phyloP scores from a whole-genome alignment of 129 eudicot genomes.

The Kitagawia praeruptora region DNA sequence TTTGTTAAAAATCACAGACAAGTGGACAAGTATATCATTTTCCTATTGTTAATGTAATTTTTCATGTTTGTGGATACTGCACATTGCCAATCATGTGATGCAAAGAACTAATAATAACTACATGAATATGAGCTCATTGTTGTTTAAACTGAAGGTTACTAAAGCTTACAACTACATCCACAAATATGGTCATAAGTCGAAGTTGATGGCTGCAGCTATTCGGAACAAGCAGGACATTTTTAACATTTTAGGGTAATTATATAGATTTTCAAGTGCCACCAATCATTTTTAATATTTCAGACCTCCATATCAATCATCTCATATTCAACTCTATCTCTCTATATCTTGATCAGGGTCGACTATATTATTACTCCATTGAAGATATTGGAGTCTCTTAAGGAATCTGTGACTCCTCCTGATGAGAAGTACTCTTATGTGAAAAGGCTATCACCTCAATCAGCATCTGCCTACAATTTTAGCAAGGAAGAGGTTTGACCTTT shows the following conservation, averaged over 20 bases:
- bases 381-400: constrained; percentile 86
- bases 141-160: constrained; percentile 48
- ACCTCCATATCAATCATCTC: not conserved
- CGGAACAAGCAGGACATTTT: constrained; percentile 93
- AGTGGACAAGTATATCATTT: no score
- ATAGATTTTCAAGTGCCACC: not conserved
- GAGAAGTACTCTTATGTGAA: constrained; percentile 68
- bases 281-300: not conserved
- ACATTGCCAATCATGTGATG: not conserved
- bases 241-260: constrained; percentile 62
- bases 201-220: constrained; percentile 93
- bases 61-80: not conserved
- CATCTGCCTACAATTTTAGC: constrained; percentile 67
- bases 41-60: not conserved
- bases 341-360: constrained; percentile 66
- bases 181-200: constrained; percentile 81
- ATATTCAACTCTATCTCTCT: not conserved
- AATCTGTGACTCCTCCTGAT: constrained; percentile 64
- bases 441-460: constrained; percentile 75
- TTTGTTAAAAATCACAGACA: not conserved
- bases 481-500: constrained; percentile 61
- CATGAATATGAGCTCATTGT: not conserved
- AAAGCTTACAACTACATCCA: constrained; percentile 93
- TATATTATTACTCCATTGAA: constrained; percentile 89
- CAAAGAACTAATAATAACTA: not conserved